A percentile compares a stretch with the other conserved stretches of the same genome.
phyloP scores from a whole-genome alignment of 1,284 basidiomycete species.

The Fomitopsis pinicola region DNA sequence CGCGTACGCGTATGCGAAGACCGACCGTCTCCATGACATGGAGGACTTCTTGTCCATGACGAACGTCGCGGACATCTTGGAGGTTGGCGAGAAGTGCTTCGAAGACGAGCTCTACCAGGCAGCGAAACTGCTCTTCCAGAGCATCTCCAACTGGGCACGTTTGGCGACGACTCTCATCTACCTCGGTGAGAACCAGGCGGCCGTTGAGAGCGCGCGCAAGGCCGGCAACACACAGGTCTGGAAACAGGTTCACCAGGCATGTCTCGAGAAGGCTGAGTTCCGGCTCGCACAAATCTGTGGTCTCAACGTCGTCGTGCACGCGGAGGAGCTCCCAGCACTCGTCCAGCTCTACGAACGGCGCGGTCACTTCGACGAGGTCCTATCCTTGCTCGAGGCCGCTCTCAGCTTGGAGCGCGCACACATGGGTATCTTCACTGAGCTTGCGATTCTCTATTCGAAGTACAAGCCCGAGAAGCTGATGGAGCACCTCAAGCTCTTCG shows the following conservation, averaged over 20 bases:
- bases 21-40: conserved; percentile 97
- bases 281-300: conserved; percentile 97
- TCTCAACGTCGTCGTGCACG: conserved; percentile 93
- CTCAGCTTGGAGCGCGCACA: conserved; percentile 95
- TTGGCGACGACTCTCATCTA: conserved; percentile 98
- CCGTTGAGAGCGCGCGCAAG: conserved; percentile 97
- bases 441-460: conserved; percentile 94
- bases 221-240: conserved; percentile 99
- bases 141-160: conserved; percentile 98
- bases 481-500: conserved; percentile 98
- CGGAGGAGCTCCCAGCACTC: conserved; percentile 85
- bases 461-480: conserved; percentile 95
- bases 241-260: conserved; percentile 99
- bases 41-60: conserved; percentile 99
- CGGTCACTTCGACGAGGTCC: conserved; percentile 94
- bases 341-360: conserved; percentile 87
- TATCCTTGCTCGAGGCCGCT: conserved; percentile 89
- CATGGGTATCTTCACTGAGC: conserved; percentile 93
- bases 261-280: conserved; percentile 97
- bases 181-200: conserved; percentile 95
- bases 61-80: conserved; percentile 95
- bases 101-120: conserved; percentile 98
- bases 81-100: conserved; percentile 99
- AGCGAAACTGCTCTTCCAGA: conserved; percentile 91
- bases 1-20: conserved; percentile 96